Percentiles rank a stretch among this genome's conserved stretches.
phyloP scores from a whole-genome alignment of 768 basidiomycete genomes.

The Hydnomerulius pinastri region DNA sequence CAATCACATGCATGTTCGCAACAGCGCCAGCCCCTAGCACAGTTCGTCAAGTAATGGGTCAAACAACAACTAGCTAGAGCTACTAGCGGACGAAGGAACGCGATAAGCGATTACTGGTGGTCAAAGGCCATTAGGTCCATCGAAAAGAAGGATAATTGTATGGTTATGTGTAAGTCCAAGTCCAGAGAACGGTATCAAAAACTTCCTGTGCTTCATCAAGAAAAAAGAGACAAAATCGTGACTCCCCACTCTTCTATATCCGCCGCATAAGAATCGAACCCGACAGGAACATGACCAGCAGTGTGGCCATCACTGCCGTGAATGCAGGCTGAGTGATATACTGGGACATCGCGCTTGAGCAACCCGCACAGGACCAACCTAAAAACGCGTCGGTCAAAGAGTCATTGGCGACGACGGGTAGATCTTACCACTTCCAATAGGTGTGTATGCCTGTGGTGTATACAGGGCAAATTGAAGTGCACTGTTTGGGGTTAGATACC shows the following conservation, averaged over 20 bases:
- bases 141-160: not conserved
- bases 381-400: not conserved
- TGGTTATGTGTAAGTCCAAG: not conserved
- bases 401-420: not conserved
- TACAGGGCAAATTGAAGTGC: slow-evolving; percentile 83
- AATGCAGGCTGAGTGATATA: slow-evolving; percentile 53
- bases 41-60: not conserved
- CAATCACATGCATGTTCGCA: not conserved
- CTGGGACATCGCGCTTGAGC: slow-evolving; percentile 40
- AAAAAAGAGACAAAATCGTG: not conserved
- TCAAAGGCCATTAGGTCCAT: not conserved
- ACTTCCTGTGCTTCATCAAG: not conserved
- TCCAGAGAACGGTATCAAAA: not conserved
- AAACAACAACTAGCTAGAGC: not conserved
- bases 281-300: slow-evolving; percentile 67
- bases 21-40: not conserved
- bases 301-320: slow-evolving; percentile 52
- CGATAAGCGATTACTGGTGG: not conserved
- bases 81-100: not conserved
- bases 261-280: slow-evolving; percentile 43
- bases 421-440: slow-evolving; percentile 52
- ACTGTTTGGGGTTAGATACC: slow-evolving; percentile 68
- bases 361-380: slow-evolving; percentile 62
- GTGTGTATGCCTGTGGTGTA: slow-evolving; percentile 71
- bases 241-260: slow-evolving; percentile 1